Base-by-base conservation (phyloP, 2,329 filamentous ascomycete genomes). In the Lasiodiplodia gonubiensis region DNA sequence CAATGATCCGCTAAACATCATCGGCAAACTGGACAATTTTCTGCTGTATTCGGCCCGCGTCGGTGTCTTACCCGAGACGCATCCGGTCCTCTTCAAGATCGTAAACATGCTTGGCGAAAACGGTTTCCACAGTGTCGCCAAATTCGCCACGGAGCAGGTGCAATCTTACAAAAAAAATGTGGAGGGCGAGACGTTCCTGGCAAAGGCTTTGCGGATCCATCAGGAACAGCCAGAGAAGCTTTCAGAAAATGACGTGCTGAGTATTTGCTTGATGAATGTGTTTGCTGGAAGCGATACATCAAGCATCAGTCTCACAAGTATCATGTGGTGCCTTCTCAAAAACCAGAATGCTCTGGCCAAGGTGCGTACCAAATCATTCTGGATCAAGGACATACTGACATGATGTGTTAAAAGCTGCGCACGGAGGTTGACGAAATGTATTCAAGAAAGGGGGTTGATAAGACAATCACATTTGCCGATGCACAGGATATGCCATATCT, bases 201-300 rank as follows among this genome's bases (percentile, higher is more conserved):
- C 80, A 4, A 84, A 81, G 66, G 72, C 83, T 68, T 71, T 84
- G 5, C 70, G 74, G 2, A 78, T 79, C 12, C 78, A 82, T 49
- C 75, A 79, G 14, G 73, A 78, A n/a, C 73, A 83, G 51, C 81
- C 83, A 0, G 74, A 80, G 1, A 80, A 75, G 25, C 78, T 84
- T 11, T 81, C 79, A 0, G 72, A 78, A 37, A 76, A 76, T 37
- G 81, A 80, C 64, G 67, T 79, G 7, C 66, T 75, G 8, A 60
- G 53, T 0, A 71, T 71, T 0, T 75, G 74, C 51, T 35, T 73
- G 3, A 69, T 70, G 1, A 83, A 82, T 59, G 72, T 83, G 18
- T 72, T 68, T n/a, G 80, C 79, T 3, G 80, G 78, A 2, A 76
- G 72, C 2, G 80, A 80, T 68, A 86, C 85, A 0, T 86, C 85